Base-by-base conservation (phyloP, 495 filamentous ascomycete genomes). In the Gamarada debralockiae region DNA sequence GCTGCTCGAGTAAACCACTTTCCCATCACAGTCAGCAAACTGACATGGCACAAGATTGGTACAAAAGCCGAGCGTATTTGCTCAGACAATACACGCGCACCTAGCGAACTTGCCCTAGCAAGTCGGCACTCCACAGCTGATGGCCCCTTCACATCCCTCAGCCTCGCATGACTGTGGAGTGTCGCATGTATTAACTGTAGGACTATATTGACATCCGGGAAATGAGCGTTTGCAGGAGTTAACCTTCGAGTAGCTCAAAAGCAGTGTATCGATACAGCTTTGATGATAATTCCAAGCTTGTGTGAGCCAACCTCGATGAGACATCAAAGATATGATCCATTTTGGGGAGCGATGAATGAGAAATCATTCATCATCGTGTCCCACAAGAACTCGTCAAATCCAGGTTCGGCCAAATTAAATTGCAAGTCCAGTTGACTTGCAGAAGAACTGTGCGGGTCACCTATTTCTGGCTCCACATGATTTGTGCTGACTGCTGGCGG, bases 281-380 rank as follows among this genome's bases (percentile, higher is more conserved):
- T 47, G 23, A 47, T 47, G 27, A 47, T 47, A 47, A 47, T 47
- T 45, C 46, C 46, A 49, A 49, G 18, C 46, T 49, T 49, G 46
- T 49, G 29, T 49, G 46, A 49, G 46, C 46, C 27, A 49, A 49
- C 27, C 46, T 49, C 29, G 27, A 21, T 49, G 46, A 36, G 33
- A 49, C 31, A 37, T 49, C 46, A 49, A 49, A 49, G 46, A 37
- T 9, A 49, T 49, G 46, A 21, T 4, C 33, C 33, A 49, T 49
- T 49, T 39, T 49, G 46, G 31, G 46, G 46, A 14, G 33, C 15
- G 29, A 49, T 13, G 46, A 49, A 49, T 49, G 46, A 49, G 29
- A 49, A 49, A 4, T 49, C 46, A 49, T 49, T 49, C 46, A 49
- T 49, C 46, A 49, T 49, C 46, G 46, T 49, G 33, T 49, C 46